Percentiles rank a stretch among this genome's conserved stretches.
phyloP scores from a whole-genome alignment of 2,329 filamentous ascomycete genomes.

The Lasiodiplodia sp. region DNA sequence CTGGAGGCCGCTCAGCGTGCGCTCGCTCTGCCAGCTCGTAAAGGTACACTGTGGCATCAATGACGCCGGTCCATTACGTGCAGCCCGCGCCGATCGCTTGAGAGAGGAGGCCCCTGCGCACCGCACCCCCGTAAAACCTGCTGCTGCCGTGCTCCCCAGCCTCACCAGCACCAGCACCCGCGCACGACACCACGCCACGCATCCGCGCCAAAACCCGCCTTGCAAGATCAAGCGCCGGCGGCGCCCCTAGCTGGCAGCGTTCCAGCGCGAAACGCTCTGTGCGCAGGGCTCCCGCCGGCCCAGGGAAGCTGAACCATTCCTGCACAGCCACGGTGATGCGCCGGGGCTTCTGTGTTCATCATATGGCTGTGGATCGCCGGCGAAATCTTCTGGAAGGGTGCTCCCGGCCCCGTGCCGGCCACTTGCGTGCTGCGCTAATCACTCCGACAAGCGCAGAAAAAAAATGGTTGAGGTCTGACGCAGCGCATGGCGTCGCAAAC shows the following conservation, averaged over 20 bases:
- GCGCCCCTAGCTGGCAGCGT: background rate
- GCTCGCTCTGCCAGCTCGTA: background rate
- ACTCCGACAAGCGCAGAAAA: background rate
- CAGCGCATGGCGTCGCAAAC: background rate
- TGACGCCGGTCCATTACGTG: constrained; percentile 22
- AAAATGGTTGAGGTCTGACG: background rate
- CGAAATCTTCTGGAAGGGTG: constrained; percentile 18
- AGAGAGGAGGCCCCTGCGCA: constrained; percentile 21
- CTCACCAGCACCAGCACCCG: constrained; percentile 4
- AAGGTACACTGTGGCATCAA: constrained; percentile 26
- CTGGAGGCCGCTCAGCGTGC: background rate
- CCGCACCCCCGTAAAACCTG: constrained; percentile 21
- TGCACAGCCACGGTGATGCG: constrained; percentile 25
- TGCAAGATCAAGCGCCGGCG: background rate
- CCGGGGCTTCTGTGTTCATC: constrained; percentile 9
- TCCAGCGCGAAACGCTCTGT: background rate
- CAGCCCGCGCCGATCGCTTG: constrained; percentile 16
- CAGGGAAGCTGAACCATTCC: background rate
- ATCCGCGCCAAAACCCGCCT: background rate
- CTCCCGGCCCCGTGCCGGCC: constrained; percentile 17
- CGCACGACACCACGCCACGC: constrained; percentile 25
- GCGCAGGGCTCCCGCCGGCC: background rate
- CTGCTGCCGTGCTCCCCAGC: constrained; percentile 17
- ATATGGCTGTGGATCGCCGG: constrained; percentile 23
- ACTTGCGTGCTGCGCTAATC: constrained; percentile 1